Base-by-base conservation (phyloP, 805 yeast genomes). In the Zygotorulaspora sp. region DNA sequence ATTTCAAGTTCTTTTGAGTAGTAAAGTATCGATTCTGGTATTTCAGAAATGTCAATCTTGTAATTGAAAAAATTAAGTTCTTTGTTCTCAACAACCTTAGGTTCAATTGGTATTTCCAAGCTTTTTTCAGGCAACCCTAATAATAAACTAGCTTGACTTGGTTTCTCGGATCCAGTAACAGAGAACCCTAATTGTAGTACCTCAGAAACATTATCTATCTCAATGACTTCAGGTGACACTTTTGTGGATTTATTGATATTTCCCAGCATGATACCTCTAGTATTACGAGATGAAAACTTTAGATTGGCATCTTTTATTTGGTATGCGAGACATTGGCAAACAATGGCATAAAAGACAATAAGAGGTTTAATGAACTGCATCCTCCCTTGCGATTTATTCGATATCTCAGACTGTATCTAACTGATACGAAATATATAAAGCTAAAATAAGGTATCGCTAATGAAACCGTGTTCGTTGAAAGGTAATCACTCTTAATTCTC, bases 51-150 rank as follows among this genome's bases (percentile, higher is more conserved):
- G 12, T 47, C 40, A 22, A 43, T 34, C 13, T 35, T 41, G 37
- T 45, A 41, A 14, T 35, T 47, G 45, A 47, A 51, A 30, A 44
- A 40, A 34, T 36, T 23, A 12, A 39, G 20, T 5, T 44, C 47
- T 5, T 48, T 48, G 12, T 39, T 39, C n/a, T 44, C 44, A n/a
- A 45, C 45, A n/a, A 49, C 34, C 8, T 33, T 32, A 21, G 58
- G 53, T 21, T 45, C 38, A 13, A 48, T 38, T 18, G 50, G 38
- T 13, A 44, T 37, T 32, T 60, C 63, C 34, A 55, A 33, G 15
- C 45, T 43, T n/a, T 29, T 40, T 7, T 42, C 48, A n/a, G 55
- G 52, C 23, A 47, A 31, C 11, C 63, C 63, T 14, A 58, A 26
- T 20, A 58, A 40, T 21, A 60, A 23, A n/a, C 43, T 26, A 13